Base-by-base conservation (phyloP, 2,329 filamentous ascomycete species). In the Pochonia chlamydosporia region DNA sequence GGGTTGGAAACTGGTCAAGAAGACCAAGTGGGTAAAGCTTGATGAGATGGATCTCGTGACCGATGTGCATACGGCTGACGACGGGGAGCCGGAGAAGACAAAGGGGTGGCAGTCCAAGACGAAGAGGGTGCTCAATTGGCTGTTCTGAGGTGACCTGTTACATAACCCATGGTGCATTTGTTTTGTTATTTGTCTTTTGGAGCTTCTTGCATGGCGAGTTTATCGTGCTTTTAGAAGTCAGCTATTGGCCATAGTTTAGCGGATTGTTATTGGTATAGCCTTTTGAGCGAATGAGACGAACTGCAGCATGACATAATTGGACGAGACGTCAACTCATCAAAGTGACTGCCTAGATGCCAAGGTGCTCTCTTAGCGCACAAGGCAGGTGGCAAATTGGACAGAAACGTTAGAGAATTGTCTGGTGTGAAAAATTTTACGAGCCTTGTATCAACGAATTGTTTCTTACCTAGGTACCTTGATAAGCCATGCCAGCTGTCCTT, bases 1-100 rank as follows among this genome's bases (percentile, higher is more conserved):
- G 1, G 80, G 72, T 5, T 92, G 86, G 84, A 93, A 92, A 64
- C 23, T 87, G 1, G 48, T 81, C 51, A 84, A 88, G 64, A 75
- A 71, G 59, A 87, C 85, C 0, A 81, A 74, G 52, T 71, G 76
- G 49, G 65, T 75, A 26, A 71, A 66, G 36, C 66, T 81, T 0
- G 67, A 76, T 1, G 78, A 87, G 41, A 78, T 84, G 23, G 85
- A 89, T 60, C 63, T 89, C 16, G 65, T 74, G 31, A 76, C 78
- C 21, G 84, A 85, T 52, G 64, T 87, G 9, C 76, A 79, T 2
- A 59, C 75, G 13, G 75, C 80, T 63, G 48, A 50, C 9, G 58
- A 63, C 7, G 59, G 58, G 16, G 55, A 56, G 45, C 51, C 55
- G 6, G 49, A 49, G 2, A 55, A 57, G 33, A 52, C 54, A 43